A percentile compares a stretch with the other conserved stretches of the same genome.
These are phyloP conservation scores for Exobasidium rhododendri DNA, from an alignment of 1,284 basidiomycete genomes.

Conservation along the genomic window DNA sequence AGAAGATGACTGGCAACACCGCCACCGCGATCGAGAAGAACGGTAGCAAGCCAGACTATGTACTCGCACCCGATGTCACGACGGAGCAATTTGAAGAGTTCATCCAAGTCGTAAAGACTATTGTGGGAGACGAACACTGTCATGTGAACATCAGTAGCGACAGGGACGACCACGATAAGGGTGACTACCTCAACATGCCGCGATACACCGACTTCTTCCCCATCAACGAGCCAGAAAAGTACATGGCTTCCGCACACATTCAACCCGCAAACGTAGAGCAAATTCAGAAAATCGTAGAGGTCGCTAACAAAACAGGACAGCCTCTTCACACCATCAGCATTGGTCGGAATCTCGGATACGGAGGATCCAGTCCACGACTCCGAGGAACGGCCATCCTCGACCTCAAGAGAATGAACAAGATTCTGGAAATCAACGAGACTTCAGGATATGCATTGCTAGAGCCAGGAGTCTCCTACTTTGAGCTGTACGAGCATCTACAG, in stretches of 20 bases:
- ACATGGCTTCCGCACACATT: conserved; percentile 16
- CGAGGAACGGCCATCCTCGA: conserved; percentile 31
- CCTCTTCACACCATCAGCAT: conserved; percentile 30
- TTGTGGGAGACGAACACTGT: conserved; percentile 14
- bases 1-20: conserved; percentile 7
- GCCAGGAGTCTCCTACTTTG: conserved; percentile 39
- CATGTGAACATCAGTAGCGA: conserved; percentile 16
- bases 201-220: conserved; percentile 16
- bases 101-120: conserved; percentile 5
- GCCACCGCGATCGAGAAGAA: not conserved
- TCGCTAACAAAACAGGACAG: conserved; percentile 29
- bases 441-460: conserved; percentile 29
- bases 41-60: conserved; percentile 7
- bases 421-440: conserved; percentile 36
- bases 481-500: conserved; percentile 38
- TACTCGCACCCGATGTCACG: conserved; percentile 14
- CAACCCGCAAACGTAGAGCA: conserved; percentile 21
- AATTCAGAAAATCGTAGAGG: conserved; percentile 25
- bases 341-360: conserved; percentile 40
- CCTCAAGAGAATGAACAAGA: conserved; percentile 34
- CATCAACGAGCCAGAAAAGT: conserved; percentile 16
- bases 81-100: conserved; percentile 13
- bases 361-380: conserved; percentile 30
- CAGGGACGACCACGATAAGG: conserved; percentile 6
- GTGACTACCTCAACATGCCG: conserved; percentile 12